These are phyloP conservation scores for Tolypocladium endophyticum DNA, from an alignment of 2,329 filamentous ascomycete species.

Conservation along the genomic window DNA sequence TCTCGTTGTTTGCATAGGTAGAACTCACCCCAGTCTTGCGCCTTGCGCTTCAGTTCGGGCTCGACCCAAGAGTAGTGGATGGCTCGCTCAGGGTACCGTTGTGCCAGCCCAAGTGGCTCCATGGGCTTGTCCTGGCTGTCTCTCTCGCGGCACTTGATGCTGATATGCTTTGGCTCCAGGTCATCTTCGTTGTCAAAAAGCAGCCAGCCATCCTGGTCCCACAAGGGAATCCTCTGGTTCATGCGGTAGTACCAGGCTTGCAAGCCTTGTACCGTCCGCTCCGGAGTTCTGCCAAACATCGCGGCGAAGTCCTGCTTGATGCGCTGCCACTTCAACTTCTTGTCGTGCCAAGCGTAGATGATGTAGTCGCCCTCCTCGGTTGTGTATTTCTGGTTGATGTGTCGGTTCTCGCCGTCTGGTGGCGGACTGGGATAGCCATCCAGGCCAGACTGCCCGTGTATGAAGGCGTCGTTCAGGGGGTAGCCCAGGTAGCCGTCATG, in stretches of 20 bases:
- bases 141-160: slow-evolving; percentile 28
- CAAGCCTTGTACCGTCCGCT: slow-evolving; percentile 28
- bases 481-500: slow-evolving; percentile 13
- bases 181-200: slow-evolving; percentile 28
- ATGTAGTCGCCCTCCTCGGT: slow-evolving; percentile 32
- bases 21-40: slow-evolving; percentile 29
- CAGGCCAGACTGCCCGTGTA: slow-evolving; percentile 10
- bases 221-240: slow-evolving; percentile 29
- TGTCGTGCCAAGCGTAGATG: slow-evolving; percentile 32
- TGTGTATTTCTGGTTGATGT: slow-evolving; percentile 34
- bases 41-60: slow-evolving; percentile 23
- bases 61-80: slow-evolving; percentile 35
- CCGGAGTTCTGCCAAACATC: slow-evolving; percentile 25
- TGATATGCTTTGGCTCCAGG: slow-evolving; percentile 23
- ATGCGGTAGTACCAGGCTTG: slow-evolving; percentile 34
- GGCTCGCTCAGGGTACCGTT: slow-evolving; percentile 37
- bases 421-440: slow-evolving; percentile 24
- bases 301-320: slow-evolving; percentile 27
- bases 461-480: slow-evolving; percentile 11
- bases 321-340: slow-evolving; percentile 30
- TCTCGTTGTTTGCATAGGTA: neutral
- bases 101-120: slow-evolving; percentile 25
- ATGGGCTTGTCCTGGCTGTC: slow-evolving; percentile 24
- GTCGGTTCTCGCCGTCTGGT: slow-evolving; percentile 23
- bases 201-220: slow-evolving; percentile 28